Percentiles rank a stretch among this genome's conserved stretches.
These are phyloP conservation scores for Helenozyma baotianmanensis DNA, from an alignment of 805 yeast genomes.

Conservation along the genomic window DNA sequence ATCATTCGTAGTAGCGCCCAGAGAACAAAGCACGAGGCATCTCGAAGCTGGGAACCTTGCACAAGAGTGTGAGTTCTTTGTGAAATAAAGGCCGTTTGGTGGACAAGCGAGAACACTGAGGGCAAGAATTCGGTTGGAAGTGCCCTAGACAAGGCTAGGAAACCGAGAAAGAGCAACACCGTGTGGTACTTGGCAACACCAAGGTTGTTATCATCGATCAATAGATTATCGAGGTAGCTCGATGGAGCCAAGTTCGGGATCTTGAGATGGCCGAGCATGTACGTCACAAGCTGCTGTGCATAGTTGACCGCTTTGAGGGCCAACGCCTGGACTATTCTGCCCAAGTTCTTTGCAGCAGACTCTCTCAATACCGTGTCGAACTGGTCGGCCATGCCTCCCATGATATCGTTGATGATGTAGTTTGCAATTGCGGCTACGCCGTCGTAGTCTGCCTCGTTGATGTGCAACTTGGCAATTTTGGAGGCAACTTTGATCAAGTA, in stretches of 20 bases:
- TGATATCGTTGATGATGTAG: constrained; percentile 34
- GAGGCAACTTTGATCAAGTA: constrained; percentile 31
- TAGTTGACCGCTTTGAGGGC: constrained; percentile 31
- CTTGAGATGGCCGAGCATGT: constrained; percentile 30
- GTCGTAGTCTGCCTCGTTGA: constrained; percentile 26
- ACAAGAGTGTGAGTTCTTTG: constrained; percentile 49
- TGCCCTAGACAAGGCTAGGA: constrained; percentile 23
- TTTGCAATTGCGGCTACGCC: constrained; percentile 46
- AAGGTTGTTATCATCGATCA: constrained; percentile 25
- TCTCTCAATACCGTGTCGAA: constrained; percentile 57
- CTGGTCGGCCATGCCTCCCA: constrained; percentile 31
- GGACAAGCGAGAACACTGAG: constrained; percentile 34
- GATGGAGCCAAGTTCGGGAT: neutral
- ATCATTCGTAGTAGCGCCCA: constrained; percentile 66
- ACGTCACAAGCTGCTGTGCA: constrained; percentile 38
- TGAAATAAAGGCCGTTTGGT: constrained; percentile 49
- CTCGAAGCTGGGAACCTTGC: constrained; percentile 69
- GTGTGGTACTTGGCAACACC: constrained; percentile 53
- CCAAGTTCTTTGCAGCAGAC: constrained; percentile 61
- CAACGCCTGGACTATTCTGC: constrained; percentile 40
- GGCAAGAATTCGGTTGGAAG: constrained; percentile 23
- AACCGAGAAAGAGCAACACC: constrained; percentile 51
- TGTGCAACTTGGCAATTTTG: constrained; percentile 30
- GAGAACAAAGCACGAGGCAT: constrained; percentile 76
- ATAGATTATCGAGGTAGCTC: constrained; percentile 2